Evolutionary conservation across 2,329 filamentous ascomycete genomes (phyloP).

Genomic region (Verticillium nonalfalfae): DNA sequence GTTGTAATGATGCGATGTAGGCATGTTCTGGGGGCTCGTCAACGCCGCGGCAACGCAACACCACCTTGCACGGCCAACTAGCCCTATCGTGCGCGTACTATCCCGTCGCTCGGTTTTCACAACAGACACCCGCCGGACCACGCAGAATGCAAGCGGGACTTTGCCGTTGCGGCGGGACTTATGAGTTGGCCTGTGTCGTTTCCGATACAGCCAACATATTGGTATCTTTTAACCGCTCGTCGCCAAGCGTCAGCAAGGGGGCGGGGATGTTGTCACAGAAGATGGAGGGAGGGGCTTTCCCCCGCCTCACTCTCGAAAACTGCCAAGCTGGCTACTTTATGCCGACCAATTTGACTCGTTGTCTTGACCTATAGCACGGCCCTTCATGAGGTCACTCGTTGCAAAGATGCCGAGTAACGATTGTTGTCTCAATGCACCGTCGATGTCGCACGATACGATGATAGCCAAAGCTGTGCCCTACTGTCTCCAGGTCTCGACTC

Average conservation of each 20-base stretch:
- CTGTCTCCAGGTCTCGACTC: no score
- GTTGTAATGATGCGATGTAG: neutral
- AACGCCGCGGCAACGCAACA: neutral
- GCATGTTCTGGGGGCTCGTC: neutral
- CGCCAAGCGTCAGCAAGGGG: neutral
- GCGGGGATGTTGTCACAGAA: neutral
- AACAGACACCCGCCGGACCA: neutral
- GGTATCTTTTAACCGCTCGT: neutral
- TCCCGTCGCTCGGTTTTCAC: neutral
- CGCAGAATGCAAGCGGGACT: neutral
- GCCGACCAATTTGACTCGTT: neutral
- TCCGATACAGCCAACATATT: no score
- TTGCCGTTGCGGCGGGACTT: no score
- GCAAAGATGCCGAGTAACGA: no score
- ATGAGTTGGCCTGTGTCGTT: no score
- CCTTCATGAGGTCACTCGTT: no score
- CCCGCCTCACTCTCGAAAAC: neutral
- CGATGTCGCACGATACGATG: no score
- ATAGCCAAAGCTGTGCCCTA: no score
- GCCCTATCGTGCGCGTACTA: neutral
- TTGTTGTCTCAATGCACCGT: no score
- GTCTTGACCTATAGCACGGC: no score
- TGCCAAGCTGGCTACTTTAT: neutral
- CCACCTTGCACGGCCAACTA: neutral
- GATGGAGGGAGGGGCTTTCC: no score